These are phyloP conservation scores for Cyclotella sp. DNA, from an alignment of 108 stramenopile genomes.

Conservation along the genomic window DNA sequence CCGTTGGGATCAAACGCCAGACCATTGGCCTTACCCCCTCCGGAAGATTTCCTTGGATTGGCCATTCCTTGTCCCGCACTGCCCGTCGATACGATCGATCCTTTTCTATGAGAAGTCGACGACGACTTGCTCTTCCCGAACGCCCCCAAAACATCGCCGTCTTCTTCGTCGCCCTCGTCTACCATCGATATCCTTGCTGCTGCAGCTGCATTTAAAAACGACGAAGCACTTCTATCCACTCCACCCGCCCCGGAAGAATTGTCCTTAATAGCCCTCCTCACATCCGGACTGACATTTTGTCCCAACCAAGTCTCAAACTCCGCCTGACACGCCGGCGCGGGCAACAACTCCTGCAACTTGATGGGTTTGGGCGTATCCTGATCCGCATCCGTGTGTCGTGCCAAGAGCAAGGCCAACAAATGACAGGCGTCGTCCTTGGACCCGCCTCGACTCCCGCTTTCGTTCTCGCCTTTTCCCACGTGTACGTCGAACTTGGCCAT, in stretches of 20 bases:
- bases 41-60: neutral
- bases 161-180: slow-evolving; percentile 54
- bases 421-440: slow-evolving; percentile 82
- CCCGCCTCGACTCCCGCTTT: slow-evolving; percentile 66
- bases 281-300: slow-evolving; percentile 55
- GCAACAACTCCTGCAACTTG: slow-evolving; percentile 63
- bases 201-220: slow-evolving; percentile 43
- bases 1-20: slow-evolving; percentile 1
- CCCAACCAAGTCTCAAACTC: slow-evolving; percentile 80
- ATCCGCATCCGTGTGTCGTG: slow-evolving; percentile 74
- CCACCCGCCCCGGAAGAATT: slow-evolving; percentile 35
- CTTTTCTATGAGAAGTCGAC: neutral
- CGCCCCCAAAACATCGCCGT: slow-evolving; percentile 49
- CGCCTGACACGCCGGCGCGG: slow-evolving; percentile 50
- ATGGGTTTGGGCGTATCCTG: slow-evolving; percentile 66
- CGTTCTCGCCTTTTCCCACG: slow-evolving; percentile 52
- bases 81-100: neutral
- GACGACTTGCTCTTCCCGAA: slow-evolving; percentile 39
- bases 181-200: neutral
- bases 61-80: neutral
- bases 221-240: slow-evolving; percentile 19
- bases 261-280: slow-evolving; percentile 60
- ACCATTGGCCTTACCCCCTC: neutral
- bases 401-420: slow-evolving; percentile 71
- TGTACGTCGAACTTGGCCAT: slow-evolving; percentile 74